A percentile compares a stretch with the other conserved stretches of the same genome.
phyloP scores from a whole-genome alignment of 805 yeast genomes.

The Metahyphopichia silvanorum region DNA sequence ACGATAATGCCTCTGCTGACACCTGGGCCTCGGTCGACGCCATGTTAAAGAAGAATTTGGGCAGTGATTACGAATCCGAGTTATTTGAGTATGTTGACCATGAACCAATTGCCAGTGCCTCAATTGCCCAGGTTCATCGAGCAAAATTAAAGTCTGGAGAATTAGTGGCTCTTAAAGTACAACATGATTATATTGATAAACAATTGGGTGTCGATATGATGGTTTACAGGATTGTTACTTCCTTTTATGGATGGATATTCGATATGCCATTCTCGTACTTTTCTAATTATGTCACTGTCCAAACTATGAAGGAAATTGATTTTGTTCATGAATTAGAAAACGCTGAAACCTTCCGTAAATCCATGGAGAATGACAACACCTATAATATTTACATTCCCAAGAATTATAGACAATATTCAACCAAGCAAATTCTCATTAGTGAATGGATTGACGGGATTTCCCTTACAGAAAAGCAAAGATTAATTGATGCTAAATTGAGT shows the following conservation, averaged over 20 bases:
- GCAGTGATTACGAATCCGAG: conserved; percentile 35
- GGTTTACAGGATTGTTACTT: conserved; percentile 52
- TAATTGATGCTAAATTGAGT: conserved; percentile 40
- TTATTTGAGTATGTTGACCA: conserved; percentile 48
- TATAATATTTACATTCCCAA: conserved; percentile 53
- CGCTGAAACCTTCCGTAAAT: conserved; percentile 35
- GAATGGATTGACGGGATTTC: conserved; percentile 80
- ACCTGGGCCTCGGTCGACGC: conserved; percentile 45
- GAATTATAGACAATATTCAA: conserved; percentile 43
- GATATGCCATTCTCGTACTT: conserved; percentile 60
- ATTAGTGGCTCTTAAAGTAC: conserved; percentile 63
- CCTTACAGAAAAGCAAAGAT: conserved; percentile 42
- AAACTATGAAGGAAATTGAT: conserved; percentile 58
- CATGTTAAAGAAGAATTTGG: conserved; percentile 38
- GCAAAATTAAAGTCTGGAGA: conserved; percentile 47
- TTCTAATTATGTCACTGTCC: conserved; percentile 54
- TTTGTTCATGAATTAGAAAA: conserved; percentile 57
- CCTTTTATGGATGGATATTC: conserved; percentile 54
- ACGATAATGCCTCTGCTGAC: conserved; percentile 68
- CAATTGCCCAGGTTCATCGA: conserved; percentile 67
- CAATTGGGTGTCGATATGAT: conserved; percentile 62
- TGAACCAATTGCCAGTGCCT: conserved; percentile 69
- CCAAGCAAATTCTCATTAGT: conserved; percentile 52
- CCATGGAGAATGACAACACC: conserved; percentile 40
- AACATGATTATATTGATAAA: conserved; percentile 57